phyloP scores from a whole-genome alignment of 1,284 basidiomycete species.

The Chiua sp. region DNA sequence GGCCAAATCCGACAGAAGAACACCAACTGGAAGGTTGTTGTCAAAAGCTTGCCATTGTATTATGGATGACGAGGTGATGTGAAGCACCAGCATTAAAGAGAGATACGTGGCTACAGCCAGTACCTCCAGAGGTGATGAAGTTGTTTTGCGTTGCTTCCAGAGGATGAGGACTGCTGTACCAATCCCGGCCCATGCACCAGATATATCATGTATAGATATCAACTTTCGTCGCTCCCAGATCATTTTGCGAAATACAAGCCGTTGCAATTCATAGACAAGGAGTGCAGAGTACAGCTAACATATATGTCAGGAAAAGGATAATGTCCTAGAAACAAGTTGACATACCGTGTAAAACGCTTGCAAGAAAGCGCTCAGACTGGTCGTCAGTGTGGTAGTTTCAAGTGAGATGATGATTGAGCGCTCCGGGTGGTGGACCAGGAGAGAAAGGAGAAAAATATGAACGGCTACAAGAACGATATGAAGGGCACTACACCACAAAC shows the following conservation, averaged over 20 bases:
- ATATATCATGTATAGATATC: constrained; percentile 13
- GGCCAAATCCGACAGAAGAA: not conserved
- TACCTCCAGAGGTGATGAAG: constrained; percentile 3
- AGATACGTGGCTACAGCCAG: constrained; percentile 13
- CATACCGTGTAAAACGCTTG: constrained; percentile 10
- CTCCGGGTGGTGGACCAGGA: constrained; percentile 10
- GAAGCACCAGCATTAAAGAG: constrained; percentile 8
- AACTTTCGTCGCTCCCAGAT: not conserved
- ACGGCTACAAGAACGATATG: constrained; percentile 4
- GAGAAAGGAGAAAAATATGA: not conserved
- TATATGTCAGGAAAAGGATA: not conserved
- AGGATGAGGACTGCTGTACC: constrained; percentile 3
- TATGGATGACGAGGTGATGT: constrained; percentile 14
- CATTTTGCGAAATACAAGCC: constrained; percentile 5
- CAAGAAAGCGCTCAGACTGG: not conserved
- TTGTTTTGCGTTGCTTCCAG: constrained; percentile 3
- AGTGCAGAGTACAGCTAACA: constrained; percentile 16
- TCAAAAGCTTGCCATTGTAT: constrained; percentile 16
- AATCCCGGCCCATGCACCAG: constrained; percentile 12
- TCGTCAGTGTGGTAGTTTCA: constrained; percentile 1
- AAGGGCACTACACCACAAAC: not conserved
- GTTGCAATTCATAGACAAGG: constrained; percentile 9
- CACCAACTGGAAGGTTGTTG: not conserved
- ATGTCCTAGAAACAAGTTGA: not conserved
- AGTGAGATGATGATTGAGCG: not conserved